Conservation (phyloP, 441 rosid genomes). For the Lepidium campestre region DNA sequence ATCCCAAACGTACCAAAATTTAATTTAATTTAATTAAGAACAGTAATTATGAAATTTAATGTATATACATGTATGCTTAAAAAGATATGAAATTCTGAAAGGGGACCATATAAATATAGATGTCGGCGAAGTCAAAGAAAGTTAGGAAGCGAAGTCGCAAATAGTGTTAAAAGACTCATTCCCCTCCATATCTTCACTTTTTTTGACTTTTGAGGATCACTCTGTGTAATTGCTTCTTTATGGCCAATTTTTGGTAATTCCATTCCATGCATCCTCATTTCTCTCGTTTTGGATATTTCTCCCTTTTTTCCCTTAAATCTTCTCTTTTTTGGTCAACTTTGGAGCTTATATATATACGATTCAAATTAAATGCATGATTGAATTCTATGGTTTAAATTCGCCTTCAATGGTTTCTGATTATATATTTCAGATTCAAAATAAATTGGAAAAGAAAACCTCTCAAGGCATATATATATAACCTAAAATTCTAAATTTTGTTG, state of each 20-base stretch:
- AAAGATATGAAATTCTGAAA: neutral
- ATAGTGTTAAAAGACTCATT: conserved; percentile 6
- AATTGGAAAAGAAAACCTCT: too few species aligned
- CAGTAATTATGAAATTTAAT: neutral
- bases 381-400: neutral
- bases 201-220: conserved; percentile 23
- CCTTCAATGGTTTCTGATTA: neutral
- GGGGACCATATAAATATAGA: neutral
- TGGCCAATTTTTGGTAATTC: conserved; percentile 15
- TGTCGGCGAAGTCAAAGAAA: conserved; percentile 24
- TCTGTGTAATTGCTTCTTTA: too few species aligned
- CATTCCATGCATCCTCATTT: conserved; percentile 20
- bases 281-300: neutral
- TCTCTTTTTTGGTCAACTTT: conserved; percentile 13
- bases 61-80: neutral
- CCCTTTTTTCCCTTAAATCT: neutral
- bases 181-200: conserved; percentile 23
- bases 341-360: neutral
- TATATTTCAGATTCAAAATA: too few species aligned
- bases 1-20: neutral
- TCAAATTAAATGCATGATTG: neutral
- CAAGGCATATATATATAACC: too few species aligned
- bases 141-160: conserved; percentile 6
- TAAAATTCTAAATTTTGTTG: too few species aligned
- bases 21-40: too few species aligned